These are phyloP conservation scores for Cladosporium velox DNA, from an alignment of 2,329 filamentous ascomycete species.

Conservation along the genomic window DNA sequence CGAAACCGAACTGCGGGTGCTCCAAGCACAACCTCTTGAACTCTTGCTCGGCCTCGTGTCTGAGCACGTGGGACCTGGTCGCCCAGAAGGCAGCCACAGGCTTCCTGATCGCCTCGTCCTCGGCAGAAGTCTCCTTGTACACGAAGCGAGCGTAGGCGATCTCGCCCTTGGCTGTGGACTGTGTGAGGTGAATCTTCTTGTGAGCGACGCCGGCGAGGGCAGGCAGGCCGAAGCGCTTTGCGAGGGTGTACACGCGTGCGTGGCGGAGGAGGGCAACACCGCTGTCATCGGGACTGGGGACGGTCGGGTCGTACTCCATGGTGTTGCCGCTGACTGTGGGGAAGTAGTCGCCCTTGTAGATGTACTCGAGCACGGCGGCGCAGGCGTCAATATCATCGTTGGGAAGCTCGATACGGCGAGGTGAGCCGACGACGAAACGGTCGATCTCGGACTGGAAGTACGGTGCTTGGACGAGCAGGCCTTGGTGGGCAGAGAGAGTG, in stretches of 20 bases:
- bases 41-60: constrained; percentile 81
- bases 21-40: constrained; percentile 85
- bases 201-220: constrained; percentile 75
- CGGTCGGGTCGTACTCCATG: constrained; percentile 68
- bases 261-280: constrained; percentile 84
- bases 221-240: constrained; percentile 69
- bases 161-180: constrained; percentile 84
- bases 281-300: constrained; percentile 70
- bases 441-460: constrained; percentile 68
- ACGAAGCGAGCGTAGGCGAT: constrained; percentile 90
- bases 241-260: constrained; percentile 85
- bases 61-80: constrained; percentile 73
- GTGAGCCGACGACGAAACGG: constrained; percentile 57
- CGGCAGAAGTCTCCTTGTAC: constrained; percentile 71
- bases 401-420: constrained; percentile 68
- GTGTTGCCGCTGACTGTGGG: constrained; percentile 62
- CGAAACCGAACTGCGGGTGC: constrained; percentile 88
- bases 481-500: constrained; percentile 76
- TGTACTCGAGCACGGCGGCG: constrained; percentile 77
- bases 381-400: constrained; percentile 72
- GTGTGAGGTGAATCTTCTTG: constrained; percentile 88
- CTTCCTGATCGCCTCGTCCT: constrained; percentile 73
- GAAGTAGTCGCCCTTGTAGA: constrained; percentile 87
- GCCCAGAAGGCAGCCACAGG: constrained; percentile 93
- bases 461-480: constrained; percentile 71